Conservation (phyloP, 2,329 filamentous ascomycete species). For the Neofusicoccum cordaticola region DNA sequence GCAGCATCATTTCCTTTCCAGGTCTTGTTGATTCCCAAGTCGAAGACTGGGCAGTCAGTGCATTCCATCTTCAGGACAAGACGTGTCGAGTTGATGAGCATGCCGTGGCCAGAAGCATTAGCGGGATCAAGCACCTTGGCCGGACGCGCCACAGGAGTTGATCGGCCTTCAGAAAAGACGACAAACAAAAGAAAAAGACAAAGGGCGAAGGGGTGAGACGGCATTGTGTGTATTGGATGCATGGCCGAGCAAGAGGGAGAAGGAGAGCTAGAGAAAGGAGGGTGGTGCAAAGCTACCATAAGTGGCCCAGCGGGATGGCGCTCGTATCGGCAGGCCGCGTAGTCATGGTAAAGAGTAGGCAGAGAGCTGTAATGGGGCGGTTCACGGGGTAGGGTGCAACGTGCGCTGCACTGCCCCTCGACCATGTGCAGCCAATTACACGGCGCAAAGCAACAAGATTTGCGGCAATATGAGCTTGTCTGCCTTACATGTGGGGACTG, state of each 20-base stretch:
- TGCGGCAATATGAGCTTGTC: not conserved
- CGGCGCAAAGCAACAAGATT: not conserved
- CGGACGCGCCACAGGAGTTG: not conserved
- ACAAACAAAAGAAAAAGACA: not conserved
- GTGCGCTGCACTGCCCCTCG: not conserved
- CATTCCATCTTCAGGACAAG: constrained; percentile 1
- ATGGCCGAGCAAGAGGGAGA: not conserved
- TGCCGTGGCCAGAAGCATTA: not conserved
- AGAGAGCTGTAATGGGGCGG: no score
- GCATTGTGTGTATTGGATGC: not conserved
- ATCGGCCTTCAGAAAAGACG: not conserved
- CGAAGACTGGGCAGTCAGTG: not conserved
- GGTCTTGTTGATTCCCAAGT: not conserved
- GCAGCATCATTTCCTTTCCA: not conserved
- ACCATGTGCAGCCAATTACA: not conserved
- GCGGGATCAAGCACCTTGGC: not conserved
- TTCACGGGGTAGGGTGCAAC: no score
- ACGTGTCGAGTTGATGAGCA: not conserved
- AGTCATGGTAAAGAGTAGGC: no score
- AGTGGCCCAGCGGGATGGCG: no score
- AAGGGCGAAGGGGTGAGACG: not conserved
- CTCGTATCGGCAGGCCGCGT: no score
- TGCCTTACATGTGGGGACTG: not conserved
- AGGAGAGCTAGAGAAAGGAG: not conserved
- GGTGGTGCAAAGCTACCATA: not conserved